Percentiles rank a stretch among this genome's conserved stretches.
These are phyloP conservation scores for Ustilago shanxiensis DNA, from an alignment of 1,284 basidiomycete species.

Conservation along the genomic window DNA sequence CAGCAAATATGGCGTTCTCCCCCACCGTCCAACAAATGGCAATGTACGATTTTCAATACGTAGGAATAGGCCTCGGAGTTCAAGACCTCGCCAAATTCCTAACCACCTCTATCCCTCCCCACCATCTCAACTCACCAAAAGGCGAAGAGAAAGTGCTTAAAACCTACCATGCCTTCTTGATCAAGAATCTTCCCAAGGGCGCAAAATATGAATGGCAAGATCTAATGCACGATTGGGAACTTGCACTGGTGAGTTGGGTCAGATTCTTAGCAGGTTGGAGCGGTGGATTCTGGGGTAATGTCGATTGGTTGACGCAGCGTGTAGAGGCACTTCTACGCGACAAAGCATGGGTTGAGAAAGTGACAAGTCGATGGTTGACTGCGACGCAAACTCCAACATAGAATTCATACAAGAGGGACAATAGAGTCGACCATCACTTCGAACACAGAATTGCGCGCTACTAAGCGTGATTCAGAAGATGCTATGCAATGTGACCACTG, in stretches of 20 bases:
- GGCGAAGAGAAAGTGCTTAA: slow-evolving; percentile 31
- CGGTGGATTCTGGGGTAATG: slow-evolving; percentile 54
- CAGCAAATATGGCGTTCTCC: slow-evolving; percentile 55
- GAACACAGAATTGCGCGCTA: background rate
- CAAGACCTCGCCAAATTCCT: slow-evolving; percentile 56
- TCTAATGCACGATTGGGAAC: slow-evolving; percentile 37
- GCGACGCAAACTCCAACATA: slow-evolving; percentile 9
- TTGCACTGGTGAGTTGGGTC: slow-evolving; percentile 52
- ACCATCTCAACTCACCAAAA: background rate
- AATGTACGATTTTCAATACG: slow-evolving; percentile 61
- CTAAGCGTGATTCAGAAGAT: too few relatives aligned
- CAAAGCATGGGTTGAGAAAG: slow-evolving; percentile 19
- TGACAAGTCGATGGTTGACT: slow-evolving; percentile 4
- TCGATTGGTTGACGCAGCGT: slow-evolving; percentile 40
- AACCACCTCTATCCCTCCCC: slow-evolving; percentile 31
- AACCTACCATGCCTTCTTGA: slow-evolving; percentile 24
- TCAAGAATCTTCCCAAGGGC: slow-evolving; percentile 6
- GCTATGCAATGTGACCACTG: too few relatives aligned
- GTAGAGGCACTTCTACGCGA: slow-evolving; percentile 37
- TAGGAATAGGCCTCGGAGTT: slow-evolving; percentile 46
- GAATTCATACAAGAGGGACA: background rate
- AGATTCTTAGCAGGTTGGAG: slow-evolving; percentile 55
- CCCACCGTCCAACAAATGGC: slow-evolving; percentile 17
- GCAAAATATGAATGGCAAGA: slow-evolving; percentile 28
- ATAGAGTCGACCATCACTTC: background rate